phyloP scores from a whole-genome alignment of 768 basidiomycete genomes.

The Cystofilobasidium ferigula region DNA sequence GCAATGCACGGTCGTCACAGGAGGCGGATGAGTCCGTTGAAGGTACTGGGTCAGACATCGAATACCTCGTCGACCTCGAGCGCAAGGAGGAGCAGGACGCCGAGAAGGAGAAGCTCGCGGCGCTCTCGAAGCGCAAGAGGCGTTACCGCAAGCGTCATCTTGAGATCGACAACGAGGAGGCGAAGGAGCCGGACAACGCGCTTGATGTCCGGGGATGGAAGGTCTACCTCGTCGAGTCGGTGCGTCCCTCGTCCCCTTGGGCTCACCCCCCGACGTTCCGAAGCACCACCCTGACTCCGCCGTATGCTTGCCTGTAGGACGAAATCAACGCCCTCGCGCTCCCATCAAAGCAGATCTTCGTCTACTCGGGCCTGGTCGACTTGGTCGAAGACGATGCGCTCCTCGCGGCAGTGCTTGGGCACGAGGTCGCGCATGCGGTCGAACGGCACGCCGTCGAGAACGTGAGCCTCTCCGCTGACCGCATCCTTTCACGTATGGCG shows the following conservation, averaged over 20 bases:
- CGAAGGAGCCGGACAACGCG: constrained; percentile 21
- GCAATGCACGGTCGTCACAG: too few relatives aligned
- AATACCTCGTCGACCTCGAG: not conserved
- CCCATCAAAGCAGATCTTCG: constrained; percentile 43
- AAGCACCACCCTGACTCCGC: not conserved
- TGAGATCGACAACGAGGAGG: constrained; percentile 37
- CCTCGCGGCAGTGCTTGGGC: constrained; percentile 41
- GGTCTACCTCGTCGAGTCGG: constrained; percentile 42
- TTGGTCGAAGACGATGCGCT: constrained; percentile 41
- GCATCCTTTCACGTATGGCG: not conserved
- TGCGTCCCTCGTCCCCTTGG: constrained; percentile 29
- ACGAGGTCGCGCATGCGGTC: constrained; percentile 42
- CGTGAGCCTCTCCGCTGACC: constrained; percentile 25
- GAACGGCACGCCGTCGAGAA: constrained; percentile 44
- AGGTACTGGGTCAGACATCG: not conserved
- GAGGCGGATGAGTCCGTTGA: not conserved
- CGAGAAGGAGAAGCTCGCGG: constrained; percentile 20
- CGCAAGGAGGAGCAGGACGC: constrained; percentile 26
- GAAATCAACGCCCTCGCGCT: constrained; percentile 42
- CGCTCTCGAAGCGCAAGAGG: constrained; percentile 37
- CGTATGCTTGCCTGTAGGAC: constrained; percentile 28
- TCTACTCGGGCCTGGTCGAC: constrained; percentile 42
- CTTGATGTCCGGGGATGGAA: constrained; percentile 34
- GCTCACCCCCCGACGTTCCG: too few relatives aligned
- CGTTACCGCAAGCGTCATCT: constrained; percentile 40